Conservation (phyloP, 371 early-diverging fungal genomes). For the Mortierella sp. region DNA sequence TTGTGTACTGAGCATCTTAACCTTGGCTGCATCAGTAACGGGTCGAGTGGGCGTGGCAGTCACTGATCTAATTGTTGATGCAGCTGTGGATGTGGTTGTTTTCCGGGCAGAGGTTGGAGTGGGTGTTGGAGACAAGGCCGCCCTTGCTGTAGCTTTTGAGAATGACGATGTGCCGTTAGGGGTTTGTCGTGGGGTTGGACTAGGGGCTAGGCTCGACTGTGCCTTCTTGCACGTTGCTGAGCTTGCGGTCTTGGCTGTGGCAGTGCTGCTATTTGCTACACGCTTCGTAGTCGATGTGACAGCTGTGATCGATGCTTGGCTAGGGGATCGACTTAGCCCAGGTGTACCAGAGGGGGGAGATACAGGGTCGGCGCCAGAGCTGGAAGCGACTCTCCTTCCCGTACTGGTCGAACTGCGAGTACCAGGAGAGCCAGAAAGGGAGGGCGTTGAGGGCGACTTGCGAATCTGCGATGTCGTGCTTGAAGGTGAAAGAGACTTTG, state of each 20-base stretch:
- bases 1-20: conserved; percentile 44
- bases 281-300: conserved; percentile 5
- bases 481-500: conserved; percentile 15
- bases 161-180: no score
- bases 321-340: conserved; percentile 17
- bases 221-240: not conserved
- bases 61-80: conserved; percentile 2
- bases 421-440: conserved; percentile 13
- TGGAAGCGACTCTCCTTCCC: conserved; percentile 33
- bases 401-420: conserved; percentile 10
- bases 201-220: not conserved
- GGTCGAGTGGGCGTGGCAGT: conserved; percentile 20
- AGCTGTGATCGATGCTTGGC: conserved; percentile 27
- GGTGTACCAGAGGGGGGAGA: conserved; percentile 20
- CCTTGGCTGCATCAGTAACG: conserved; percentile 41
- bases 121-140: conserved; percentile 1
- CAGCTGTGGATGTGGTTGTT: conserved; percentile 13
- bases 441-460: conserved; percentile 36
- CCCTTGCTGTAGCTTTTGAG: no score
- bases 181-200: no score
- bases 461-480: conserved; percentile 16
- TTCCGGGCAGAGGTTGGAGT: conserved; percentile 22
- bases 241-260: no score
- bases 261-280: no score
- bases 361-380: conserved; percentile 14